Evolutionary conservation across 2,329 filamentous ascomycete genomes (phyloP).

Genomic region (Scorias spongiosa): DNA sequence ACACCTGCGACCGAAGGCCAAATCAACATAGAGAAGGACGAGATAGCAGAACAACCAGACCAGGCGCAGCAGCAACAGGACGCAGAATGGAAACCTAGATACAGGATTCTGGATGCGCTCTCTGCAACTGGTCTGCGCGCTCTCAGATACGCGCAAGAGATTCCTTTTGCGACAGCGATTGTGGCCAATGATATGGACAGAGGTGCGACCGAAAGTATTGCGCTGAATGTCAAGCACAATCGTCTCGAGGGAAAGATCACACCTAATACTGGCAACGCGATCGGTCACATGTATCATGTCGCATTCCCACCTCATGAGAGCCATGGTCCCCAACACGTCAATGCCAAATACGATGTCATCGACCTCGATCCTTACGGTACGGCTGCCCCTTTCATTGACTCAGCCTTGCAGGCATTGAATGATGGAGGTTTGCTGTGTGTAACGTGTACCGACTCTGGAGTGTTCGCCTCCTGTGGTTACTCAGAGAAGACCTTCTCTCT

Average conservation of each 20-base stretch:
- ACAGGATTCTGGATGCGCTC: conserved; percentile 85
- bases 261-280: conserved; percentile 65
- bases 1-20: neutral
- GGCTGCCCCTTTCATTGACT: conserved; percentile 81
- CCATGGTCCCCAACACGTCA: conserved; percentile 23
- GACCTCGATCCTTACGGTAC: conserved; percentile 95
- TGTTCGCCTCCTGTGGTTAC: conserved; percentile 90
- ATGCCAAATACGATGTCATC: conserved; percentile 68
- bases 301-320: conserved; percentile 18
- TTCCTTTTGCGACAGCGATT: conserved; percentile 47
- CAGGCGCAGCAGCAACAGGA: conserved; percentile 1
- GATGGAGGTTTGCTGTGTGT: conserved; percentile 87
- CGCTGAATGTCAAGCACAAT: conserved; percentile 74
- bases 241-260: conserved; percentile 54
- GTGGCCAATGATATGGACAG: conserved; percentile 59
- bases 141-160: conserved; percentile 77
- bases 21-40: neutral
- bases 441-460: conserved; percentile 89
- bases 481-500: conserved; percentile 84
- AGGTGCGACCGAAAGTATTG: conserved; percentile 42
- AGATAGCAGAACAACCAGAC: conserved; percentile 6
- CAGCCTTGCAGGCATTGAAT: conserved; percentile 70
- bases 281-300: conserved; percentile 72
- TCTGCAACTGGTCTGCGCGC: conserved; percentile 88
- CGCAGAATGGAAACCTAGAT: conserved; percentile 27